Base-by-base conservation (phyloP, 495 filamentous ascomycete species). In the Jackrogersella multiformis region DNA sequence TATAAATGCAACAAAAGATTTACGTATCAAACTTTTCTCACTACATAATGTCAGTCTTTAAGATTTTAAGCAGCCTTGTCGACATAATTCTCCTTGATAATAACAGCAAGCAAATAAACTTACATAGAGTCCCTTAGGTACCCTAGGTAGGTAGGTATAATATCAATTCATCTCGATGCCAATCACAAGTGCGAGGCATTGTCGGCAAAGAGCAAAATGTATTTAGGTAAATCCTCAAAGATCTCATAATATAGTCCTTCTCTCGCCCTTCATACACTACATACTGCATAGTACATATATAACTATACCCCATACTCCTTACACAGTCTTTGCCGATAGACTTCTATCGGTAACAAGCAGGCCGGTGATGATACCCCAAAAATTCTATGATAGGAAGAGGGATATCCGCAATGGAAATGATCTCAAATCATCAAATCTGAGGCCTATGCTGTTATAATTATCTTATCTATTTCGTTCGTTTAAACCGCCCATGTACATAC, bases 361-460 rank as follows among this genome's bases (percentile, higher is more conserved):
- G 83, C 83, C 83, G 39, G 74, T 86, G 84, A 86, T 85, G 84
- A 86, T 84, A 77, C 73, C 66, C 73, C 55, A 56, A 77, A 69
- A 77, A 79, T 74, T 73, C 68, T 65, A 83, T 82, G 81, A 86
- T 86, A 86, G 84, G 84, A 86, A 86, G 84, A 86, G 82, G 82
- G 84, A 80, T 76, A 74, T 78, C 79, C 61, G 61, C 46, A 65
- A 74, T 77, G 80, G 80, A 77, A 79, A 77, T 86, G 84, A 85
- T 85, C 78, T 83, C 77, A 85, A 79, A 51, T 74, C 74, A 76
- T 79, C 68, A 46, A 77, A 80, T 85, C 84, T 86, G 84, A 86
- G 83, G 83, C 83, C 76, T 76, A 44, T 16, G 26, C 26, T 26
- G 5, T 24, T 18, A 18, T 18, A 18, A n/a, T n/a, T n/a, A n/a